A percentile compares a stretch with the other conserved stretches of the same genome.
These are phyloP conservation scores for Solanum infundibuliforme DNA, from an alignment of 257 asterid genomes.

Conservation along the genomic window DNA sequence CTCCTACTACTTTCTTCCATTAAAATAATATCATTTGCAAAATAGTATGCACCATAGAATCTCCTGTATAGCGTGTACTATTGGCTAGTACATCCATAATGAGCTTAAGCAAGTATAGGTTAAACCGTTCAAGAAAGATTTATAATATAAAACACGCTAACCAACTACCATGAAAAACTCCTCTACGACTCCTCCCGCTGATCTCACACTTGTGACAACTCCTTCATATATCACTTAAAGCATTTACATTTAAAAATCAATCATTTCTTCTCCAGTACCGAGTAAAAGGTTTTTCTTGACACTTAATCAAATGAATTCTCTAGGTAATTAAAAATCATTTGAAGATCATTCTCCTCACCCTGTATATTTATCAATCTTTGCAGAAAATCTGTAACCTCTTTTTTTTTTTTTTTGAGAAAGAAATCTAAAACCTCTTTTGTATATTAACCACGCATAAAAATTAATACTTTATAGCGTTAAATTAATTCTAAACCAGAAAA, in stretches of 20 bases:
- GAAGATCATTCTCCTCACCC: not conserved
- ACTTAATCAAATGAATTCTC: not conserved
- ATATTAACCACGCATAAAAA: not conserved
- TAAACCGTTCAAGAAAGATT: not conserved
- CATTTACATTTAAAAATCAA: not conserved
- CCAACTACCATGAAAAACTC: not conserved
- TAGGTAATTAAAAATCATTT: not conserved
- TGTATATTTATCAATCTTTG: not conserved
- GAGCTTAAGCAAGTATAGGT: not conserved
- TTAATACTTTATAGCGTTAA: not conserved
- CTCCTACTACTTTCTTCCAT: not conserved
- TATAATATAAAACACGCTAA: not conserved
- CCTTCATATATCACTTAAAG: not conserved
- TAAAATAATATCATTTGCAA: not conserved
- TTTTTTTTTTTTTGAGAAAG: not conserved
- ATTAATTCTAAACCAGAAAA: not conserved
- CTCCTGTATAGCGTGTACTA: not conserved
- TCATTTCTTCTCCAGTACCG: not conserved
- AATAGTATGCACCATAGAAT: not conserved
- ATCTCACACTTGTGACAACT: not conserved
- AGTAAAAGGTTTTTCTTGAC: not conserved
- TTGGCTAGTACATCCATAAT: not conserved
- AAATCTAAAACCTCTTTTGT: not conserved
- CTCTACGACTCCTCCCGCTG: not conserved
- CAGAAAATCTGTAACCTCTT: not conserved